Base-by-base conservation (phyloP, 352 stramenopile species). In the Pythium sp. region DNA sequence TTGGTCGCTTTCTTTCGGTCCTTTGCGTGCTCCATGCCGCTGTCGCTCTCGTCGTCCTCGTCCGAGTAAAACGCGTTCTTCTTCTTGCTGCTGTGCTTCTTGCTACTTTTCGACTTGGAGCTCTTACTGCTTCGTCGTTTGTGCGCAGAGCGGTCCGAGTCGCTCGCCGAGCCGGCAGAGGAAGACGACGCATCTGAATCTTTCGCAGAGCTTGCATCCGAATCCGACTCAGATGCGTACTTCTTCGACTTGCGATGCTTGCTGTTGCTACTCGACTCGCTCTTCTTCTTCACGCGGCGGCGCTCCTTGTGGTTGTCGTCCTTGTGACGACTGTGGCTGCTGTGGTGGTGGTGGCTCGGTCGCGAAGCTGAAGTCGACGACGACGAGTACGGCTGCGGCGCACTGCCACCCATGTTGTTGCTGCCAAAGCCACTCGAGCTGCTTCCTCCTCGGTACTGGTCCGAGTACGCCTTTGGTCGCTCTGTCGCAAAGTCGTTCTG, bases 401-500 rank as follows among this genome's bases (percentile, higher is more conserved):
- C 22, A 49, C 32, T 56, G 53, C 41, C 22, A 14, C 51, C 26
- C 34, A 65, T 60, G 55, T 20, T 67, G 55, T 51, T 66, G 41
- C 60, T 67, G 26, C 57, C 22, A 34, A 57, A 34, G 38, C 43
- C 67, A 55, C 59, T 65, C 55, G 65, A 38, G 32, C 32, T 72
- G 32, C 11, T 6, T 18, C 14, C 34, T 18, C 38, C 55, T 28
- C 63, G 14, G 60, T 51, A 49, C 36, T 46, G 28, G 58, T 91
- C 82, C 24, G 77, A 79, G 69, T 89, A 91, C 22, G 76, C 58
- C 32, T 79, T 80, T 0, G 83, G 83, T 58, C 83, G 75, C 71
- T 90, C 78, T 1, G 80, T 89, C 1, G 76, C 81, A 74, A 91
- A 91, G 67, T 91, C 83, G 62, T 91, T 91, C 68, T 91, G 83